phyloP scores from a whole-genome alignment of 2,329 filamentous ascomycete species.

The Diplodia intermedia region DNA sequence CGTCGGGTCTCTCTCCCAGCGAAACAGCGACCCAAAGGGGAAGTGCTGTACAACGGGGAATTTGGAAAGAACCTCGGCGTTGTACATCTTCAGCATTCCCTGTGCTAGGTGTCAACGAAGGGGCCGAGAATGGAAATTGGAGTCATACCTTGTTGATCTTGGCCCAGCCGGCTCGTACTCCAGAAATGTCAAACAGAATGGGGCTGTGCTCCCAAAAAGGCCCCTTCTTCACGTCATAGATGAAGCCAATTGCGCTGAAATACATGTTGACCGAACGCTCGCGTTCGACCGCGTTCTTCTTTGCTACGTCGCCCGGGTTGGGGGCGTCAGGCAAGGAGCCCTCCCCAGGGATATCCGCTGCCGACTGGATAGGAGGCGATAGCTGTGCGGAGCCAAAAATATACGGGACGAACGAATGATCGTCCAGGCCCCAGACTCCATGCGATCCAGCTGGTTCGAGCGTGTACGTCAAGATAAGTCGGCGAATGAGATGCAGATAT shows the following conservation, averaged over 20 bases:
- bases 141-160: slow-evolving; percentile 78
- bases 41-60: slow-evolving; percentile 99
- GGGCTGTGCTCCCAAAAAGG: slow-evolving; percentile 96
- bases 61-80: slow-evolving; percentile 93
- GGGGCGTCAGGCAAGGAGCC: slow-evolving; percentile 75
- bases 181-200: slow-evolving; percentile 91
- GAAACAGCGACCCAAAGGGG: slow-evolving; percentile 58
- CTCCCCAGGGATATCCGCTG: slow-evolving; percentile 70
- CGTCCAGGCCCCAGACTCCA: slow-evolving; percentile 98
- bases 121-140: slow-evolving; percentile 12
- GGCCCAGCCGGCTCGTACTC: slow-evolving; percentile 87
- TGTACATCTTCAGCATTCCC: slow-evolving; percentile 99
- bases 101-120: slow-evolving; percentile 41
- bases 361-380: slow-evolving; percentile 70
- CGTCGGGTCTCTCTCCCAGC: slow-evolving; percentile 55
- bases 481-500: slow-evolving; percentile 80
- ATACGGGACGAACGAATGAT: slow-evolving; percentile 93
- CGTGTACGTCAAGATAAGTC: slow-evolving; percentile 86
- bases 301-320: slow-evolving; percentile 70
- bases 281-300: slow-evolving; percentile 49
- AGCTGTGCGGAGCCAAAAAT: slow-evolving; percentile 94
- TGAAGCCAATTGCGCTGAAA: slow-evolving; percentile 94
- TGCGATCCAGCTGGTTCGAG: slow-evolving; percentile 95
- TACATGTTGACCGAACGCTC: slow-evolving; percentile 69
- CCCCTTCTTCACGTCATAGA: slow-evolving; percentile 94